Evolutionary conservation across 805 yeast species (phyloP), one percentile per base, ranked within the genome.

Genomic region (Spencermartinsiella europaea): DNA sequence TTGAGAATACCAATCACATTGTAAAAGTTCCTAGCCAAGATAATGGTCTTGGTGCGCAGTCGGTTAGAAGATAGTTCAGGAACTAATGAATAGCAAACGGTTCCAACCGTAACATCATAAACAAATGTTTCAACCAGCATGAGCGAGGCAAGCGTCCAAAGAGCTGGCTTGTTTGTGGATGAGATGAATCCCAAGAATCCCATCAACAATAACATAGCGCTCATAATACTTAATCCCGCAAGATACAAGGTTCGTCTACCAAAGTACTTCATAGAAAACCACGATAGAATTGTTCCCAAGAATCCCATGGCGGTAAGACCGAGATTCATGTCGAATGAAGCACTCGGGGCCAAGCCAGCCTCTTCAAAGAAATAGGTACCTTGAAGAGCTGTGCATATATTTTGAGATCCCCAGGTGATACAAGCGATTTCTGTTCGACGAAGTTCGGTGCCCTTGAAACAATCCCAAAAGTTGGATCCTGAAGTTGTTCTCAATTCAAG

Each of bases 391-490:
- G 79, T 78, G 44, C 76, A 69, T 44, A 67, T 60, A 42, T 65
- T 66, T 57, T 76, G 80, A 39, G 68, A 62, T 38, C 72, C 47
- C 74, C 75, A 75, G 5, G 69, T 65, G 31, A 69, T 36, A 31
- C 70, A 58, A 4, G 77, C 69, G 36, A 76, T 61, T 57, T 73
- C 70, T 1, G 83, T 77, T 63, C 82, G 66, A 58, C 81, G 64
- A 4, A 65, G 54, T 58, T 74, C 69, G 4, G 53, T 48, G 5
- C 75, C 75, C 54, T 62, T 70, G 66, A 77, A 73, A 51, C 79
- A 75, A 45, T 75, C 79, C 20, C 44, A 14, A 22, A 42, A 41
- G 5, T 27, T 45, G n/a, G 51, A 62, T 54, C 44, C 69, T 14
- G 39, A 15, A 10, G 50, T 62, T 53, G 20, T 25, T 40, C 28